These are phyloP conservation scores for Lentinula raphanica DNA, from an alignment of 768 basidiomycete genomes.

Conservation along the genomic window DNA sequence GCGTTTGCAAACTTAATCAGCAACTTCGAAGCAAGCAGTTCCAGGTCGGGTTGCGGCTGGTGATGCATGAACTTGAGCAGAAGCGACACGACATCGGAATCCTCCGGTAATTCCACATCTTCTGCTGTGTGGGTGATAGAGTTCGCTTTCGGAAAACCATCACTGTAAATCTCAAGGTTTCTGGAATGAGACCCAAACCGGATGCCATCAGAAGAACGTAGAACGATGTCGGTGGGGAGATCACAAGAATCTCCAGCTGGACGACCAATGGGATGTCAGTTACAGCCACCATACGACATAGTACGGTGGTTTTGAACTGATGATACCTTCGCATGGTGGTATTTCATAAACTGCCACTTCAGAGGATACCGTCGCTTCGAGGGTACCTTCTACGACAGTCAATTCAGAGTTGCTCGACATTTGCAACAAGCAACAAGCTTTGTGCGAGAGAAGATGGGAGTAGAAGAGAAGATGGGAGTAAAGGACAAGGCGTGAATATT, in stretches of 20 bases:
- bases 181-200: constrained; percentile 3
- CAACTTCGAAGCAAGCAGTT: not conserved
- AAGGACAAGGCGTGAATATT: not conserved
- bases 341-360: not conserved
- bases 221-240: constrained; percentile 1
- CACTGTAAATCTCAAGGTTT: constrained; percentile 4
- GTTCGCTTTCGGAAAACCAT: constrained; percentile 3
- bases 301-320: too few relatives aligned
- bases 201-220: constrained; percentile 6
- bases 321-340: not conserved
- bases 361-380: not conserved
- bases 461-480: not conserved
- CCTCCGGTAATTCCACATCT: not conserved
- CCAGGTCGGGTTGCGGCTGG: constrained; percentile 4
- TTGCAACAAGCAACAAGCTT: not conserved
- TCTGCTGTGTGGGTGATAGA: not conserved
- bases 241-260: not conserved
- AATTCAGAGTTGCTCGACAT: not conserved
- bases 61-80: constrained; percentile 7
- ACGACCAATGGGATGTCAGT: not conserved
- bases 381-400: not conserved
- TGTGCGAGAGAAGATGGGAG: not conserved
- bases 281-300: not conserved
- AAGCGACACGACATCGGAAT: not conserved
- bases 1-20: constrained; percentile 6